phyloP scores from a whole-genome alignment of 371 early-diverging fungal species.

The Mucor sp. region DNA sequence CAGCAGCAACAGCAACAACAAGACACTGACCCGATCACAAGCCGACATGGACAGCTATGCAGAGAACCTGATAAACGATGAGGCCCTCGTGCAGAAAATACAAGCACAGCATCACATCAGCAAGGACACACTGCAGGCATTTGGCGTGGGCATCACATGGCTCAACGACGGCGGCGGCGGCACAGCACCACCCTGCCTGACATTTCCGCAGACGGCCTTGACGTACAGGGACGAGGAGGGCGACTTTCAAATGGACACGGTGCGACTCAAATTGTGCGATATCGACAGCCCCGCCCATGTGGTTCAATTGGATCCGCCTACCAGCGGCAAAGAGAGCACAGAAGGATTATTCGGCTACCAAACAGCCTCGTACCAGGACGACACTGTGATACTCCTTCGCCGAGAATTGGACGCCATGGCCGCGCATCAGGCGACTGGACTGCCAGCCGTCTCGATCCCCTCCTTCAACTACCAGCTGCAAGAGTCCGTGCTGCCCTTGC shows the following conservation, averaged over 20 bases:
- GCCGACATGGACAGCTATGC: conserved; percentile 32
- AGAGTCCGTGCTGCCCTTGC: conserved; percentile 57
- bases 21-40: conserved; percentile 22
- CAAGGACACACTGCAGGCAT: conserved; percentile 22
- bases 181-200: conserved; percentile 24
- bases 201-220: conserved; percentile 48
- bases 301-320: conserved; percentile 33
- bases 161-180: not conserved
- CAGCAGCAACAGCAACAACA: not conserved
- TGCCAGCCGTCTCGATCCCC: conserved; percentile 65
- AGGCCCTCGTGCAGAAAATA: conserved; percentile 14
- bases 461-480: conserved; percentile 60
- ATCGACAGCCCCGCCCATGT: conserved; percentile 14
- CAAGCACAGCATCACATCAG: conserved; percentile 20
- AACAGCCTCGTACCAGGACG: conserved; percentile 38
- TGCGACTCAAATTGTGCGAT: conserved; percentile 42
- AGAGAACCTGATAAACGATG: conserved; percentile 12
- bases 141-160: conserved; percentile 31
- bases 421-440: conserved; percentile 67
- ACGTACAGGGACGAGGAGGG: conserved; percentile 10
- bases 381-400: conserved; percentile 57
- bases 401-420: conserved; percentile 75
- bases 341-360: conserved; percentile 73
- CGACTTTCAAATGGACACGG: conserved; percentile 25
- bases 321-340: conserved; percentile 18